A percentile compares a stretch with the other conserved stretches of the same genome.
phyloP scores from a whole-genome alignment of 2,329 filamentous ascomycete genomes.

The Aspergillus melleus region DNA sequence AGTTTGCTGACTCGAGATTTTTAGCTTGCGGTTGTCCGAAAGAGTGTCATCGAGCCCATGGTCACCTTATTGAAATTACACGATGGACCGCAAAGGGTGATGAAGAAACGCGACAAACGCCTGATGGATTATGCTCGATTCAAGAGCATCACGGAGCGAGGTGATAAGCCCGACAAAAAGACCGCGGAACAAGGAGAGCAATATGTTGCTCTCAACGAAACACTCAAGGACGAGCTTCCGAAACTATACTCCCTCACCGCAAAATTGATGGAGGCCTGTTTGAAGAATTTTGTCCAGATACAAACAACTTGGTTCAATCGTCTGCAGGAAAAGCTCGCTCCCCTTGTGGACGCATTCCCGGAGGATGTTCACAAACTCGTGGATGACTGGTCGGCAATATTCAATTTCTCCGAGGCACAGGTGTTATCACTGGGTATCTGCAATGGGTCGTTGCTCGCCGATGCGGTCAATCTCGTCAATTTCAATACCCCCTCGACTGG shows the following conservation, averaged over 20 bases:
- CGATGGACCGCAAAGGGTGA: constrained; percentile 79
- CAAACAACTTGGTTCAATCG: constrained; percentile 80
- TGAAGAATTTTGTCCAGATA: constrained; percentile 80
- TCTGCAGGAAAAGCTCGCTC: constrained; percentile 79
- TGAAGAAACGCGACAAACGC: constrained; percentile 94
- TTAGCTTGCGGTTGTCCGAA: constrained; percentile 66
- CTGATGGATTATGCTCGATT: constrained; percentile 83
- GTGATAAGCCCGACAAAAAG: constrained; percentile 85
- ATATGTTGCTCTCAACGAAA: constrained; percentile 88
- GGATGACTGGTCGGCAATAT: constrained; percentile 75
- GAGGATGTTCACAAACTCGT: constrained; percentile 73
- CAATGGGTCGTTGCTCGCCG: constrained; percentile 66
- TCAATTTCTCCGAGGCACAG: constrained; percentile 71
- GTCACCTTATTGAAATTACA: constrained; percentile 76
- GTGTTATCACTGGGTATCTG: constrained; percentile 72
- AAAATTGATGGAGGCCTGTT: constrained; percentile 77
- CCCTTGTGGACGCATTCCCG: constrained; percentile 67
- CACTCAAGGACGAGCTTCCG: constrained; percentile 88
- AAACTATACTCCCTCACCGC: constrained; percentile 79
- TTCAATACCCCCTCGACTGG: constrained; percentile 54
- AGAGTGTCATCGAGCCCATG: constrained; percentile 82
- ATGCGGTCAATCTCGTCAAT: constrained; percentile 61
- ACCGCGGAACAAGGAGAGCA: constrained; percentile 81
- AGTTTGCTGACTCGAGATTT: constrained; percentile 6
- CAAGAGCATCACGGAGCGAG: constrained; percentile 72